A percentile compares a stretch with the other conserved stretches of the same genome.
These are phyloP conservation scores for Lodderomyces orthopsilosis DNA, from an alignment of 1,139 yeast genomes.

Conservation along the genomic window DNA sequence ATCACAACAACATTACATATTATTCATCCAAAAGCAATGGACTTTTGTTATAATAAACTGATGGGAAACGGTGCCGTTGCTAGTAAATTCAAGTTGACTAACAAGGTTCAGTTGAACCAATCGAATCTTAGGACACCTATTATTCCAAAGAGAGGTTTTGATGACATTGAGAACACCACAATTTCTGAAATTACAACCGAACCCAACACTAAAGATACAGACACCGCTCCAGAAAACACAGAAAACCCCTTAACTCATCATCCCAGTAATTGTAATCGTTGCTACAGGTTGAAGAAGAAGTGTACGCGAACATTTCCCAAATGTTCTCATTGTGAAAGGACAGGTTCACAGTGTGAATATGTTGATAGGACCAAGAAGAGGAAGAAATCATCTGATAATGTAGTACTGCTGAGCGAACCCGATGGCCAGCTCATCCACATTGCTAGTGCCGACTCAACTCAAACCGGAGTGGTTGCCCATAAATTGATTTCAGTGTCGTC, in stretches of 20 bases:
- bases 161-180: background rate
- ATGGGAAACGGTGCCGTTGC: constrained; percentile 41
- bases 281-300: constrained; percentile 44
- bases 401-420: background rate
- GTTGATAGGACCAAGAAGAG: constrained; percentile 30
- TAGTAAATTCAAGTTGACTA: constrained; percentile 31
- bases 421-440: constrained; percentile 7
- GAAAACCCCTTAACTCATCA: constrained; percentile 26
- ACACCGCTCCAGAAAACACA: background rate
- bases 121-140: constrained; percentile 18
- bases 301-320: constrained; percentile 39
- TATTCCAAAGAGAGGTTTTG: background rate
- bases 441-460: background rate
- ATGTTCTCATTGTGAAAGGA: constrained; percentile 36
- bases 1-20: background rate
- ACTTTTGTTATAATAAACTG: constrained; percentile 35
- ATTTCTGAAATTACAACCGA: background rate
- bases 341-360: constrained; percentile 39
- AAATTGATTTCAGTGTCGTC: constrained; percentile 22
- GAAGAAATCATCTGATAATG: constrained; percentile 13
- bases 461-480: background rate
- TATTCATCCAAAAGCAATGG: constrained; percentile 20
- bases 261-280: constrained; percentile 39
- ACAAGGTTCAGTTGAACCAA: constrained; percentile 22
- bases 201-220: background rate